These are phyloP conservation scores for Circinella minor DNA, from an alignment of 371 early-diverging fungal genomes.

Conservation along the genomic window DNA sequence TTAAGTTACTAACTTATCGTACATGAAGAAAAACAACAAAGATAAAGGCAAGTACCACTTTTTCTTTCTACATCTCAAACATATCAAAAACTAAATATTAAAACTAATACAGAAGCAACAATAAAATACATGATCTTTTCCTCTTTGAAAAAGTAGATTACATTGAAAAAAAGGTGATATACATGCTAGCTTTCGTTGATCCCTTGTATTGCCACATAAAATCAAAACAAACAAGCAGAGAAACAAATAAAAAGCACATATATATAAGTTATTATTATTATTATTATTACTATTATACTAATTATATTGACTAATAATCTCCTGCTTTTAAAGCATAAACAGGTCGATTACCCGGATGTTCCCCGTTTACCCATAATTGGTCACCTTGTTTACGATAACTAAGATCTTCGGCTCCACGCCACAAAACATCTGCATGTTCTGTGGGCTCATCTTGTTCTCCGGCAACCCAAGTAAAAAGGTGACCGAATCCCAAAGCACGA, in stretches of 20 bases:
- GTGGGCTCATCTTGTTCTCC: conserved; percentile 3
- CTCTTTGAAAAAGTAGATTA: no score
- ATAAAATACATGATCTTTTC: no score
- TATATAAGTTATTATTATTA: background rate
- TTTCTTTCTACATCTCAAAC: no score
- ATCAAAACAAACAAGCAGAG: no score
- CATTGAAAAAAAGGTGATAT: no score
- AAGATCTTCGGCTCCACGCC: conserved; percentile 4
- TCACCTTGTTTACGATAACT: conserved; percentile 13
- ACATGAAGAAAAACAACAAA: no score
- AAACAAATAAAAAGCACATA: background rate
- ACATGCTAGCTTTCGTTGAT: no score
- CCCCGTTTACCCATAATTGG: conserved; percentile 7
- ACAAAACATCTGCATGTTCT: background rate
- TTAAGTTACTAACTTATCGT: no score
- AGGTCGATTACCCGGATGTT: conserved; percentile 9
- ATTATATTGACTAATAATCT: background rate
- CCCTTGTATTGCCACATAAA: no score
- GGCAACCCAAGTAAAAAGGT: conserved; percentile 10
- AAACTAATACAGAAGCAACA: no score
- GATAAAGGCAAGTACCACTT: no score
- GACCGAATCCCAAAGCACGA: conserved; percentile 2
- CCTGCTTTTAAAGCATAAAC: conserved; percentile 11
- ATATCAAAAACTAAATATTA: no score
- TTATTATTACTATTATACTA: background rate